Conservation (phyloP, 2,329 filamentous ascomycete species). For the Cyclaneusma minus region DNA sequence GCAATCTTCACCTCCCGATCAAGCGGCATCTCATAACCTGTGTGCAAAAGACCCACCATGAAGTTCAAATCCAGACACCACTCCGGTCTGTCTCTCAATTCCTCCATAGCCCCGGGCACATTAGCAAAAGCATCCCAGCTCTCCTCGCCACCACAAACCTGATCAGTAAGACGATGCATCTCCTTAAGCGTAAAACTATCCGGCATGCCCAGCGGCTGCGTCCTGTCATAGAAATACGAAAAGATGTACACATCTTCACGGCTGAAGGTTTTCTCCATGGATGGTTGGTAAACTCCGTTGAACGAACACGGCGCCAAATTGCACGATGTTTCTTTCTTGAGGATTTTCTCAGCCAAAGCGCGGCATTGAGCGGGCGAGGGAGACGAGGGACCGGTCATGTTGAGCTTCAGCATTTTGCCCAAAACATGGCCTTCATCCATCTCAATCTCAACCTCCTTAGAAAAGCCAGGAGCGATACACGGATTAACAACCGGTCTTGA, state of each 20-base stretch:
- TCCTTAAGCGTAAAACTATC: slow-evolving; percentile 88
- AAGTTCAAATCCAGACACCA: slow-evolving; percentile 93
- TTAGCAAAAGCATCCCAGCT: slow-evolving; percentile 70
- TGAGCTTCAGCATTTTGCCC: slow-evolving; percentile 50
- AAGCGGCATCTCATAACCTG: slow-evolving; percentile 95
- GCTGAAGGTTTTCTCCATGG: slow-evolving; percentile 80
- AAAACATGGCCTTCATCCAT: slow-evolving; percentile 52
- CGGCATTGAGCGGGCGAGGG: slow-evolving; percentile 77
- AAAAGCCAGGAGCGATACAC: slow-evolving; percentile 72
- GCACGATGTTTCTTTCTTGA: slow-evolving; percentile 76
- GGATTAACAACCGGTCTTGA: slow-evolving; percentile 62
- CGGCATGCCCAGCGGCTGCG: slow-evolving; percentile 90
- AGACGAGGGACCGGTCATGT: slow-evolving; percentile 71
- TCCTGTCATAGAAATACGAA: slow-evolving; percentile 96
- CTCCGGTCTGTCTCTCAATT: slow-evolving; percentile 71
- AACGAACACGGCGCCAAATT: slow-evolving; percentile 87
- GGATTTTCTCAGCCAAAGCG: slow-evolving; percentile 73
- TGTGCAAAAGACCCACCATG: slow-evolving; percentile 84
- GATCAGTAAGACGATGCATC: slow-evolving; percentile 69
- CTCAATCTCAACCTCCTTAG: slow-evolving; percentile 56
- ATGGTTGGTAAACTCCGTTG: slow-evolving; percentile 91
- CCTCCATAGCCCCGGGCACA: slow-evolving; percentile 62
- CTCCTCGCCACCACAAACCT: slow-evolving; percentile 66
- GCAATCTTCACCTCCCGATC: slow-evolving; percentile 93
- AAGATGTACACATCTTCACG: slow-evolving; percentile 90